Base-by-base conservation (phyloP, 108 stramenopile species). In the Parietichytrium sp. region DNA sequence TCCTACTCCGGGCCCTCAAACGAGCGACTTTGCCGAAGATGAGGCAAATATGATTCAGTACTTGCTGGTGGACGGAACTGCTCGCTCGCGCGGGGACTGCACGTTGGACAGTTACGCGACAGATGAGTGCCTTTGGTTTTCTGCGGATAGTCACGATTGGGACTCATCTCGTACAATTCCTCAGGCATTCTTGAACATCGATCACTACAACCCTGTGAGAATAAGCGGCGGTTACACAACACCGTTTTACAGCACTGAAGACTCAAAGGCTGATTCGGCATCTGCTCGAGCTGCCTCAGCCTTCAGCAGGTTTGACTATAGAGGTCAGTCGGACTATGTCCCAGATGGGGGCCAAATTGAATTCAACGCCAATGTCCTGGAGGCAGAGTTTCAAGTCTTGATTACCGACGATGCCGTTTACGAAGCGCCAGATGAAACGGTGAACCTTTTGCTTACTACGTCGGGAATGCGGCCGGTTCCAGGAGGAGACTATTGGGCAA, bases 381-480 rank as follows among this genome's bases (percentile, higher is more conserved):
- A n/a, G 0, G 12, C 36, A 25, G 16, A 33, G 6, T 72, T 80
- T 33, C 16, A 47, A 12, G 72, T 92, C 26, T 29, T 36, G 36
- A 91, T 91, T 23, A 91, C 85, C 49, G 86, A 88, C 55, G 93
- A 94, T 83, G 48, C 38, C 81, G 83, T 94, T 30, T 77, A 87
- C 12, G 93, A 94, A 81, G 77, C 54, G 13, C 91, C 91, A 1
- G 84, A 90, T 77, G 93, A 94, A 83, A 85, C 54, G 31, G 52
- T 91, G 8, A 88, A 82, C 23, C 81, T 94, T 4, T 77, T 87
- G 6, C 29, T 92, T 29, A 83, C 85, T 51, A 49, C 92, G 36
- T 88, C 91, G 31, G 93, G 93, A 13, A 88, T 91, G 88, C 92
- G 90, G 77, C 91, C 93, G 16, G 85, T 86, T 49, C 84, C 79